Percentiles rank a stretch among this genome's conserved stretches.
phyloP scores from a whole-genome alignment of 176 grass and related monocot genomes.

The Rhynchospora breviuscula region DNA sequence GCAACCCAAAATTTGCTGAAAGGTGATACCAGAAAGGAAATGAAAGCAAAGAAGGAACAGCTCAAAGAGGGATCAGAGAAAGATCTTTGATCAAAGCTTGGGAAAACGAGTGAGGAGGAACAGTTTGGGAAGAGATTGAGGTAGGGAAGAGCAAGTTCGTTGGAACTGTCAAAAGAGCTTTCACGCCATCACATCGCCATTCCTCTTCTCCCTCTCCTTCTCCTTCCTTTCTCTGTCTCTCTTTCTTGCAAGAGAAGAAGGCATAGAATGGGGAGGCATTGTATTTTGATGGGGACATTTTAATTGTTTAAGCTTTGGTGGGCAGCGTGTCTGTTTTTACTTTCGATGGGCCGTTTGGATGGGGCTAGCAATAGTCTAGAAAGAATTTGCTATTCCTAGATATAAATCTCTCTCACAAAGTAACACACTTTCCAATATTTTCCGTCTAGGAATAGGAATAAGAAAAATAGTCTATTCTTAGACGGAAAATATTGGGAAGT shows the following conservation, averaged over 20 bases:
- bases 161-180: neutral
- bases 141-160: neutral
- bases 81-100: neutral
- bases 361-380: too few relatives aligned
- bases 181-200: conserved; percentile 5
- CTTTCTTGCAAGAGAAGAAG: neutral
- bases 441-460: too few relatives aligned
- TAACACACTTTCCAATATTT: too few relatives aligned
- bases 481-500: too few relatives aligned
- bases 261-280: too few relatives aligned
- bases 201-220: neutral
- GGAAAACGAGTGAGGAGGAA: neutral
- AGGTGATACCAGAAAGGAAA: neutral
- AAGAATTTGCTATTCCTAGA: too few relatives aligned
- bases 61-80: neutral
- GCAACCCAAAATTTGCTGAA: neutral
- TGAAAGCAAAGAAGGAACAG: neutral
- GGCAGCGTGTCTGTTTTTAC: neutral
- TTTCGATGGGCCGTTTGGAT: too few relatives aligned
- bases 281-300: neutral
- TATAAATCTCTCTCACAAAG: too few relatives aligned
- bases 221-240: neutral
- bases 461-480: too few relatives aligned
- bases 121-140: neutral
- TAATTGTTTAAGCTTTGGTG: neutral